A percentile compares a stretch with the other conserved stretches of the same genome.
These are phyloP conservation scores for Podospora pseudopauciseta DNA, from an alignment of 495 filamentous ascomycete species.

Conservation along the genomic window DNA sequence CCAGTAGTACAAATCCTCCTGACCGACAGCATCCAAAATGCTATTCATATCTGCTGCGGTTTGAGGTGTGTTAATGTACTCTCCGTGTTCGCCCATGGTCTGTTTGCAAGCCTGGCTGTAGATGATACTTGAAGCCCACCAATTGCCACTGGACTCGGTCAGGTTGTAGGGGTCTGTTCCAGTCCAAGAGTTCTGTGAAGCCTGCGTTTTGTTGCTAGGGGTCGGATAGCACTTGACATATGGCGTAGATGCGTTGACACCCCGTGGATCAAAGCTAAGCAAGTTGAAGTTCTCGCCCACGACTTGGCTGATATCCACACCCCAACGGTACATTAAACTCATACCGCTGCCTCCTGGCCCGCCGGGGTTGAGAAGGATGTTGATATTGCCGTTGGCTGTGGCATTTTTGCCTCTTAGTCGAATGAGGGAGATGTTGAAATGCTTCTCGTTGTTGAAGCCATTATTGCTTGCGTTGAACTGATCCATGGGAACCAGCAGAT, in stretches of 20 bases:
- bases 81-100: conserved; percentile 39
- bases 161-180: conserved; percentile 14
- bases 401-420: conserved; percentile 39
- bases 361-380: conserved; percentile 46
- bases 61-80: conserved; percentile 47
- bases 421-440: conserved; percentile 43
- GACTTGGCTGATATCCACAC: conserved; percentile 33
- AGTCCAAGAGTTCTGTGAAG: neutral
- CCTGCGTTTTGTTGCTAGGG: neutral
- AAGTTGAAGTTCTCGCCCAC: conserved; percentile 45
- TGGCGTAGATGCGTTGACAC: conserved; percentile 41
- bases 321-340: conserved; percentile 33
- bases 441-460: conserved; percentile 22
- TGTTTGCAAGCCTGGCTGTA: conserved; percentile 40
- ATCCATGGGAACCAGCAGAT: conserved; percentile 43
- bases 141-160: conserved; percentile 37
- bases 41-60: conserved; percentile 50
- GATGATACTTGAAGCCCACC: conserved; percentile 39
- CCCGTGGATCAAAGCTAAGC: conserved; percentile 45
- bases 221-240: conserved; percentile 39
- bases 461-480: conserved; percentile 37
- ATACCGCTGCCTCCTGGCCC: conserved; percentile 44
- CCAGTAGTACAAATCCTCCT: conserved; percentile 54
- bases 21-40: conserved; percentile 44
- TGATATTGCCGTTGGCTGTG: conserved; percentile 30